These are phyloP conservation scores for Yamadazyma taylorii DNA, from an alignment of 1,139 yeast species.

Conservation along the genomic window DNA sequence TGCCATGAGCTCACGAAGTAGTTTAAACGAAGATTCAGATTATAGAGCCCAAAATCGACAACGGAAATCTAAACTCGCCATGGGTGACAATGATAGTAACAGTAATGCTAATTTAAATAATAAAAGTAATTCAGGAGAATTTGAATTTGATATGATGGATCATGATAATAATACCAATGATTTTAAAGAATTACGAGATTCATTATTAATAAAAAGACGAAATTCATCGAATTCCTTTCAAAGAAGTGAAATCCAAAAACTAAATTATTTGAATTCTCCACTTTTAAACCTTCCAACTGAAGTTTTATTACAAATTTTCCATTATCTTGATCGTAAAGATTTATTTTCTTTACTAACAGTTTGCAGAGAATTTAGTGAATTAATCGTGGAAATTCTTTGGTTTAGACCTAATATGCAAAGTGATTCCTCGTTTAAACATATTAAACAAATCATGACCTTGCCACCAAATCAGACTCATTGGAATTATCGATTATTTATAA, in stretches of 20 bases:
- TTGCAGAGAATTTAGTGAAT: slow-evolving; percentile 78
- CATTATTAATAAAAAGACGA: slow-evolving; percentile 34
- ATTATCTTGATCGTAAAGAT: slow-evolving; percentile 66
- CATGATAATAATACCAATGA: slow-evolving; percentile 27
- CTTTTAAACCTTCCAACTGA: slow-evolving; percentile 76
- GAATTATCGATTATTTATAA: slow-evolving; percentile 73
- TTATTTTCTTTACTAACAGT: slow-evolving; percentile 70
- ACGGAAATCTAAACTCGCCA: slow-evolving; percentile 2
- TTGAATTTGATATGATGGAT: slow-evolving; percentile 31
- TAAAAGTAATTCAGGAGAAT: slow-evolving; percentile 7
- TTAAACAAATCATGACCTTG: slow-evolving; percentile 54
- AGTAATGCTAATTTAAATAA: too few relatives aligned
- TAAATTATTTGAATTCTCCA: slow-evolving; percentile 40
- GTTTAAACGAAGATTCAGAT: slow-evolving; percentile 23
- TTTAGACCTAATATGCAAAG: slow-evolving; percentile 80
- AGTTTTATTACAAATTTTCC: slow-evolving; percentile 68
- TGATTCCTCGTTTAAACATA: slow-evolving; percentile 48
- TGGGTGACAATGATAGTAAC: slow-evolving; percentile 2
- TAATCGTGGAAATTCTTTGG: slow-evolving; percentile 83
- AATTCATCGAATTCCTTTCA: slow-evolving; percentile 17
- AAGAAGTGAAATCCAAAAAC: slow-evolving; percentile 22
- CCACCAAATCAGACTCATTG: slow-evolving; percentile 55
- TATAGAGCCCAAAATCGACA: slow-evolving; percentile 4
- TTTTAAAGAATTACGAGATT: slow-evolving; percentile 36
- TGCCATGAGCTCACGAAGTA: slow-evolving; percentile 34